Evolutionary conservation across 768 basidiomycete genomes (phyloP), one percentile per base, ranked within the genome.

Genomic region (Auricularia sp.): DNA sequence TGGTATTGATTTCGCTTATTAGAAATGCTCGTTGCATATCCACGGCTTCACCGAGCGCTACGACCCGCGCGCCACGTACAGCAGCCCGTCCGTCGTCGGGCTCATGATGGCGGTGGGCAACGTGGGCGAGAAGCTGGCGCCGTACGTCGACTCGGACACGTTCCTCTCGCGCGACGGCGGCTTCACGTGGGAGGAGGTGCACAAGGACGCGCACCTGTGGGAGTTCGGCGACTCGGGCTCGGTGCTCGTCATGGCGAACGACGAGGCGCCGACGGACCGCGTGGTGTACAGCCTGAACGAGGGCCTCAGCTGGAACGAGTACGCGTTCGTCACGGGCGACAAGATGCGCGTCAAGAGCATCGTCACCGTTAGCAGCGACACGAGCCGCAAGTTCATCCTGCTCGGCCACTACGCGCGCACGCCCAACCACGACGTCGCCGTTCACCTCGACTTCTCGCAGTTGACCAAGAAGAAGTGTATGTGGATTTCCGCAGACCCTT

Each of bases 141-240:
- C 86, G 0, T 99, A 99, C 77, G 82, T 79, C 3, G 90, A 98
- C 36, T 87, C 88, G 66, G 96, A 98, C 73, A 97, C 94, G 2
- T 98, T 97, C 87, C 82, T 98, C 51, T 93, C 92, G 64, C 92
- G 97, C 3, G 93, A 99, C 70, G 97, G 86, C 2, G 97, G 97
- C 8, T 97, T 97, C 76, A 94, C 92, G 0, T 99, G 97, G 97
- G 86, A 97, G 73, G 97, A 99, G 77, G 89, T 99, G 0, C 94
- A 94, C 79, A 99, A 99, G 73, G 95, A 96, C 69, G 96, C 97
- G 0, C 90, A 98, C 72, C 81, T 98, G 45, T 99, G 93, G 94
- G 94, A 95, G 73, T 98, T 96, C 70, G 96, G 96, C 35, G 97
- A 98, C 77, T 96, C 92, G 0, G 97, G 97, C 3, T 94, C 95